Conservation (phyloP, 352 stramenopile species). For the Phytophthora hibernalis region DNA sequence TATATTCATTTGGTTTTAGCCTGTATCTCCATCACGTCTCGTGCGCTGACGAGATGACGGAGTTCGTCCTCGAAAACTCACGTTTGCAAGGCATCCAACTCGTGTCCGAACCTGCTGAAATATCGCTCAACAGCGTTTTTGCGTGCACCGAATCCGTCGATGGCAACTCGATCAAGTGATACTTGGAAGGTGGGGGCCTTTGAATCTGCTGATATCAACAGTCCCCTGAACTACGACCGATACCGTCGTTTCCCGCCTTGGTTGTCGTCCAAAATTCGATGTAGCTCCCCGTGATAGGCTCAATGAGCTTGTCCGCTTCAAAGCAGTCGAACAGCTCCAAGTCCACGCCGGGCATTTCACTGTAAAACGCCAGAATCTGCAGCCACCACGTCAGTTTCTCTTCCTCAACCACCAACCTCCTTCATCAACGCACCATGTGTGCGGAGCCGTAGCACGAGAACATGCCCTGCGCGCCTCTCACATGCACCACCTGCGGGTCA, state of each 20-base stretch:
- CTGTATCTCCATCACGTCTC: constrained; percentile 2
- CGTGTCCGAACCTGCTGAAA: constrained; percentile 3
- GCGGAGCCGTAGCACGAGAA: constrained; percentile 87
- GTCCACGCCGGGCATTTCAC: constrained; percentile 76
- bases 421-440: constrained; percentile 58
- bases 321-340: constrained; percentile 84
- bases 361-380: constrained; percentile 90
- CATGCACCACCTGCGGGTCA: constrained; percentile 84
- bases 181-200: too few relatives aligned
- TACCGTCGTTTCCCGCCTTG: constrained; percentile 41
- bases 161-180: too few relatives aligned
- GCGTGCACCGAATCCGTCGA: constrained; percentile 7
- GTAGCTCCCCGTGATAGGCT: constrained; percentile 77
- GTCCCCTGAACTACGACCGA: constrained; percentile 16
- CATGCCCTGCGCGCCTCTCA: constrained; percentile 84
- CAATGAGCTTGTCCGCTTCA: constrained; percentile 79
- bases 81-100: constrained; percentile 6
- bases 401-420: neutral
- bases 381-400: neutral
- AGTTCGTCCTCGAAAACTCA: neutral
- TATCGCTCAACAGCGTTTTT: constrained; percentile 14
- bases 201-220: neutral
- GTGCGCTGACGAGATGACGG: neutral
- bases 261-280: constrained; percentile 68
- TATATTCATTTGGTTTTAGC: constrained; percentile 59